phyloP scores from a whole-genome alignment of 2,329 filamentous ascomycete genomes.

The Aspergillus unguis region DNA sequence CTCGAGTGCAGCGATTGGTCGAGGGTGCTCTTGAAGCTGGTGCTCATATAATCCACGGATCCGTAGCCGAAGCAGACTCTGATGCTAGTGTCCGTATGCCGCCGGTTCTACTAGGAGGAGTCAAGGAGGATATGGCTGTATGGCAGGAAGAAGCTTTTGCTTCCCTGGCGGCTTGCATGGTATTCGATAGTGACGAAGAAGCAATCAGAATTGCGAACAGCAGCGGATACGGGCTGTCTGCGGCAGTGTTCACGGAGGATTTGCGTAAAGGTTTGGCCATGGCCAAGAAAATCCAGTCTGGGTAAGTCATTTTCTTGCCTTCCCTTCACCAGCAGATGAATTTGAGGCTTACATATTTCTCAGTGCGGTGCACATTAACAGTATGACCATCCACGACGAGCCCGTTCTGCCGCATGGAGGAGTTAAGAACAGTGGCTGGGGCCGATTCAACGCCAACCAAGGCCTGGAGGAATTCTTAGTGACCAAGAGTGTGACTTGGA shows the following conservation, averaged over 20 bases:
- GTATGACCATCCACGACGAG: constrained; percentile 64
- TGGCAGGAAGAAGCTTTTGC: constrained; percentile 74
- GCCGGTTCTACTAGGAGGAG: constrained; percentile 63
- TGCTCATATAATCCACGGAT: constrained; percentile 31
- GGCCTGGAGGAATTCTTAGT: constrained; percentile 61
- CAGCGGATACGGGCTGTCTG: constrained; percentile 69
- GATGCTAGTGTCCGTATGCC: constrained; percentile 47
- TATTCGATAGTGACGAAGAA: constrained; percentile 60
- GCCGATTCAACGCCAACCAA: constrained; percentile 52
- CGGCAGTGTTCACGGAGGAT: constrained; percentile 69
- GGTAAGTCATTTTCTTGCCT: constrained; percentile 35
- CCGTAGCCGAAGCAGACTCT: constrained; percentile 11
- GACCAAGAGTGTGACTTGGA: constrained; percentile 62
- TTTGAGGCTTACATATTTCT: neutral
- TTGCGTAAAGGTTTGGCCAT: constrained; percentile 56
- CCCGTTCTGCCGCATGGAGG: constrained; percentile 60
- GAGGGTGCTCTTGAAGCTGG: constrained; percentile 28
- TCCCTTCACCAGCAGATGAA: neutral
- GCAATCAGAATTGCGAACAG: constrained; percentile 72
- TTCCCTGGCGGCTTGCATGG: constrained; percentile 64
- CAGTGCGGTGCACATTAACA: constrained; percentile 60
- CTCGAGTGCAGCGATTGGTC: constrained; percentile 39
- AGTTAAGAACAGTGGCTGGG: constrained; percentile 59
- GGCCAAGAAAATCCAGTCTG: constrained; percentile 61
- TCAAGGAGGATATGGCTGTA: constrained; percentile 67